Base-by-base conservation (phyloP, 2,329 filamentous ascomycete species). In the Penicillium sp. region DNA sequence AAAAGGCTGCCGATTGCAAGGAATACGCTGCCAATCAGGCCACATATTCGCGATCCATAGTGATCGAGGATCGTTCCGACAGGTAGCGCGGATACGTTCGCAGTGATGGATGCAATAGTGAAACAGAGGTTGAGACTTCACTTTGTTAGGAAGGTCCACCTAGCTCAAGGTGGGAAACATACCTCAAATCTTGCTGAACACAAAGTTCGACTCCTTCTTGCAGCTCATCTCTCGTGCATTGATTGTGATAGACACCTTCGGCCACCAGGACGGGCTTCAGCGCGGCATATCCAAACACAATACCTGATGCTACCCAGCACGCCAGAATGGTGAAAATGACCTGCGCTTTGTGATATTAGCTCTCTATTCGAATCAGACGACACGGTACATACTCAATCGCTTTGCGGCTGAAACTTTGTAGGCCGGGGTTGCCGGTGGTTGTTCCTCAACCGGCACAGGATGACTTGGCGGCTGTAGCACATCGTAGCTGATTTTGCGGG, bases 51-150 rank as follows among this genome's bases (percentile, higher is more conserved):
- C n/a, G 93, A 93, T 1, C 93, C 93, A 71, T 85, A 92, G 65
- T 88, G 85, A 76, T 97, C 93, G 14, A 97, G 85, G 28, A 96
- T 89, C 5, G 91, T 90, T 26, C 93, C 93, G 11, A 96, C 87
- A 2, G 93, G 91, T 6, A 97, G 82, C 13, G 93, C 93, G 43
- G 88, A 91, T 13, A 96, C 89, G 70, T 97, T 97, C 42, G 93
- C 96, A 6, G 86, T 90, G 10, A 96, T 92, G 14, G 92, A 93
- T 13, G 93, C 93, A 43, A 93, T 85, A 6, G 92, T 96, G 81
- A 97, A 97, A 91, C 96, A 96, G 67, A 97, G 81, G 75, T 97
- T 97, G 59, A 97, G 83, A 61, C 82, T 83, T 55, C 14, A n/a
- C 6, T 19, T 14, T 48, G 56, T 70, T 56, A 68, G 61, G n/a